A percentile compares a stretch with the other conserved stretches of the same genome.
phyloP scores from a whole-genome alignment of 2,329 filamentous ascomycete species.

The Epichloe uncinata region DNA sequence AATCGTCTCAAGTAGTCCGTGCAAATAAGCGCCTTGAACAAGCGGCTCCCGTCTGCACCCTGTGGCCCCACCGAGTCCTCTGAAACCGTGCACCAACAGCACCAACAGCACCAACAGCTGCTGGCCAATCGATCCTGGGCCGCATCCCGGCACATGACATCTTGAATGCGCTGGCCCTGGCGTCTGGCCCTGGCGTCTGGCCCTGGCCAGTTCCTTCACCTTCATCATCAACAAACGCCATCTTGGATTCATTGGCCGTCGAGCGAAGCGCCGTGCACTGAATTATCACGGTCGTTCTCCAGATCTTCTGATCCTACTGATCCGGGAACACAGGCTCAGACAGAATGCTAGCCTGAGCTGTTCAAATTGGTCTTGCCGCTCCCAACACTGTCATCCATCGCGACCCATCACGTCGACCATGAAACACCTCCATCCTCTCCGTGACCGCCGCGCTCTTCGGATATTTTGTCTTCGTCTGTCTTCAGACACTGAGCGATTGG shows the following conservation, averaged over 20 bases:
- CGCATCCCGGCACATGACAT: neutral
- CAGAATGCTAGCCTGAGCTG: neutral
- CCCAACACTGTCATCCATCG: neutral
- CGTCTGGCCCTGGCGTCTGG: neutral
- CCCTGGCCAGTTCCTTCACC: neutral
- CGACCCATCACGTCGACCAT: constrained; percentile 1
- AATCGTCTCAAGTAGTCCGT: too few relatives aligned
- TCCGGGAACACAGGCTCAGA: neutral
- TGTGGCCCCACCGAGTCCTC: neutral
- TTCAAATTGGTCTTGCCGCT: neutral
- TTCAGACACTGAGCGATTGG: neutral
- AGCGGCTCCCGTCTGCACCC: too few relatives aligned
- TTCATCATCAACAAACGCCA: neutral
- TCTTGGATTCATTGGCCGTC: neutral
- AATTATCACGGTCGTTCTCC: neutral
- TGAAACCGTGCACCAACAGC: neutral
- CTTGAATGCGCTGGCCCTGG: neutral
- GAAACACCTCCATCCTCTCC: constrained; percentile 1
- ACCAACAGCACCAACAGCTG: neutral
- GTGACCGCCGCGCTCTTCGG: neutral
- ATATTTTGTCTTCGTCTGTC: neutral
- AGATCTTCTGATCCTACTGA: neutral
- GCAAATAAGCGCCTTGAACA: too few relatives aligned
- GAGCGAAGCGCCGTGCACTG: neutral
- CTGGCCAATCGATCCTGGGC: neutral